These are phyloP conservation scores for Moniliophthora roreri DNA, from an alignment of 1,284 basidiomycete genomes.

Conservation along the genomic window DNA sequence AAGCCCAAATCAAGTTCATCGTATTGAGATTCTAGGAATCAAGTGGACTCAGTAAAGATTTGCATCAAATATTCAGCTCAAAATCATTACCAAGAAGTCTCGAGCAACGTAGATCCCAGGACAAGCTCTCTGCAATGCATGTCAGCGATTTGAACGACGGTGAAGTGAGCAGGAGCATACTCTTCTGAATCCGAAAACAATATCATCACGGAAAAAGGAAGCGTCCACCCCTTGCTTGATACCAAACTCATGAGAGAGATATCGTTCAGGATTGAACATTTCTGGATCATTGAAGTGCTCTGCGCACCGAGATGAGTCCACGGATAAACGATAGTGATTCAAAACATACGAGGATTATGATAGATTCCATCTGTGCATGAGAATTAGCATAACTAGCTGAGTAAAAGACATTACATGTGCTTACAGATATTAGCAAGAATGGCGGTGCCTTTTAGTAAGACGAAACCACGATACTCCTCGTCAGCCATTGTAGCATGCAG, in stretches of 20 bases:
- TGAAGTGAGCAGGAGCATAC: slow-evolving; percentile 7
- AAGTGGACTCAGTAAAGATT: too few relatives aligned
- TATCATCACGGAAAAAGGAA: slow-evolving; percentile 10
- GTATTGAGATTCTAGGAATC: slow-evolving; percentile 9
- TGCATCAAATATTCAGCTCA: too few relatives aligned
- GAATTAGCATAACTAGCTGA: background rate
- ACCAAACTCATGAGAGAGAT: slow-evolving; percentile 16
- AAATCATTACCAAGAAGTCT: slow-evolving; percentile 14
- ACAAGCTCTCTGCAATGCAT: slow-evolving; percentile 22
- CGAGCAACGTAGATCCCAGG: slow-evolving; percentile 30
- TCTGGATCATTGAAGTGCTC: slow-evolving; percentile 21
- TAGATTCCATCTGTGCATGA: too few relatives aligned
- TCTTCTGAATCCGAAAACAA: slow-evolving; percentile 18
- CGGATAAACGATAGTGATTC: background rate
- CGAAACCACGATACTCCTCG: slow-evolving; percentile 15
- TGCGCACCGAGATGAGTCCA: background rate
- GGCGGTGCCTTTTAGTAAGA: slow-evolving; percentile 16
- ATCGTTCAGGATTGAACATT: slow-evolving; percentile 18
- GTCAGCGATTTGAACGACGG: background rate
- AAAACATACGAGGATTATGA: too few relatives aligned
- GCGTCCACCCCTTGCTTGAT: slow-evolving; percentile 16
- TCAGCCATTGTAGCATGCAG: too few relatives aligned
- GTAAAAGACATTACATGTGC: background rate
- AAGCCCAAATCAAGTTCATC: slow-evolving; percentile 29
- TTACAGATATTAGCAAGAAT: slow-evolving; percentile 20